These are phyloP conservation scores for Nectriaceae sp. DNA, from an alignment of 2,329 filamentous ascomycete genomes.

Conservation along the genomic window DNA sequence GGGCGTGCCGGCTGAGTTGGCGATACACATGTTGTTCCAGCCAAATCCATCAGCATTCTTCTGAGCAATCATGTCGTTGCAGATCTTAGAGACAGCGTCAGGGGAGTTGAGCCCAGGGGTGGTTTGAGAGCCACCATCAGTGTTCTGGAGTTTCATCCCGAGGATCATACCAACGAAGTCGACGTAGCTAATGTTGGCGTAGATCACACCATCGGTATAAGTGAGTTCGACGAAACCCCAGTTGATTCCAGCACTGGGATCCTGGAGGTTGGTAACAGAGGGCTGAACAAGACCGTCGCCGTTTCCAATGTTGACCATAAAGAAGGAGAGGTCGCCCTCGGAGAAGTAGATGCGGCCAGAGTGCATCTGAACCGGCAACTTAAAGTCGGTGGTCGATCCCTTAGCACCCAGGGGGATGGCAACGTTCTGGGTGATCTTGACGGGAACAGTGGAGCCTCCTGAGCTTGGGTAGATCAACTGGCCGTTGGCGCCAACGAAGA, in stretches of 20 bases:
- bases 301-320: conserved; percentile 34
- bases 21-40: conserved; percentile 49
- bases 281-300: conserved; percentile 50
- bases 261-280: conserved; percentile 43
- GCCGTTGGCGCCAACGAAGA: conserved; percentile 46
- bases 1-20: conserved; percentile 34
- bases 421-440: conserved; percentile 40
- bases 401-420: conserved; percentile 43
- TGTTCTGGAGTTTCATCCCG: conserved; percentile 47
- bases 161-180: conserved; percentile 54
- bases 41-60: conserved; percentile 39
- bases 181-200: conserved; percentile 52
- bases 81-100: conserved; percentile 41
- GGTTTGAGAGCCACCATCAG: conserved; percentile 37
- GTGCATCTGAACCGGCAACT: conserved; percentile 40
- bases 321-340: conserved; percentile 44
- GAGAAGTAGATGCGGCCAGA: conserved; percentile 50
- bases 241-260: conserved; percentile 45
- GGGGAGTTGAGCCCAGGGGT: conserved; percentile 40
- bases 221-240: conserved; percentile 56
- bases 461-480: conserved; percentile 44
- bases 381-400: conserved; percentile 41
- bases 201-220: conserved; percentile 42
- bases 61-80: conserved; percentile 42
- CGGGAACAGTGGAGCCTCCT: conserved; percentile 35